phyloP scores from a whole-genome alignment of 441 rosid species.

The Capsella rubella region DNA sequence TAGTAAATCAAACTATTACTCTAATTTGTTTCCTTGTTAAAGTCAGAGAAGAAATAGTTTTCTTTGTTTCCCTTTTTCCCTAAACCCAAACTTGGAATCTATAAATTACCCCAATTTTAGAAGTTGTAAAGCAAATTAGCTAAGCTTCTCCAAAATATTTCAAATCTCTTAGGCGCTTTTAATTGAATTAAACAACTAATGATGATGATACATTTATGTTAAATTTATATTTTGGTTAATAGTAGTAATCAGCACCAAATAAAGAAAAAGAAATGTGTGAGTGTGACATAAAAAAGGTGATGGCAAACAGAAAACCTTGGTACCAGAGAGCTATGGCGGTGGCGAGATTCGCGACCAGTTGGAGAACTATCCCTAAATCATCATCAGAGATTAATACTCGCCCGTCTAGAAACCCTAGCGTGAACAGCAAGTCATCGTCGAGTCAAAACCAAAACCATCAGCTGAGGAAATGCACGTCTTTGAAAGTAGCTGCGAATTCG shows the following conservation, averaged over 20 bases:
- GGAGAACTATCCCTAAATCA: slow-evolving; percentile 56
- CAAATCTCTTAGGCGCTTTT: not conserved
- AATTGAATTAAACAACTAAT: not conserved
- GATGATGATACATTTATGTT: not conserved
- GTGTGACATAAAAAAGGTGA: slow-evolving; percentile 37
- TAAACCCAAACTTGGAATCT: slow-evolving; percentile 28
- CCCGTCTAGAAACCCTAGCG: slow-evolving; percentile 49
- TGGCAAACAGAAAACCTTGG: slow-evolving; percentile 81
- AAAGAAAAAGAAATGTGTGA: slow-evolving; percentile 21
- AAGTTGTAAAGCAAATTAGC: slow-evolving; percentile 2
- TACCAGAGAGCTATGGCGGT: slow-evolving; percentile 86
- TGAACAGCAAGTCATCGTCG: slow-evolving; percentile 40
- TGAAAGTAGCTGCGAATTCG: slow-evolving; percentile 68
- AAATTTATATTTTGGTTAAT: not conserved
- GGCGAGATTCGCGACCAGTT: slow-evolving; percentile 64
- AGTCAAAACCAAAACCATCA: slow-evolving; percentile 49
- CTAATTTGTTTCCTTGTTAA: slow-evolving; percentile 21
- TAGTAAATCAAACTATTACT: slow-evolving; percentile 20
- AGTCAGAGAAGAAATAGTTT: not conserved
- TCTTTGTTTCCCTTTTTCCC: not conserved
- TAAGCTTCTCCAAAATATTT: not conserved
- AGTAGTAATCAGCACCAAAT: not conserved
- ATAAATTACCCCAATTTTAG: not conserved
- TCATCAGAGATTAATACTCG: slow-evolving; percentile 28
- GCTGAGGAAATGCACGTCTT: slow-evolving; percentile 75